Evolutionary conservation across 2,329 filamentous ascomycete species (phyloP).

Genomic region (Colletotrichum sp.): DNA sequence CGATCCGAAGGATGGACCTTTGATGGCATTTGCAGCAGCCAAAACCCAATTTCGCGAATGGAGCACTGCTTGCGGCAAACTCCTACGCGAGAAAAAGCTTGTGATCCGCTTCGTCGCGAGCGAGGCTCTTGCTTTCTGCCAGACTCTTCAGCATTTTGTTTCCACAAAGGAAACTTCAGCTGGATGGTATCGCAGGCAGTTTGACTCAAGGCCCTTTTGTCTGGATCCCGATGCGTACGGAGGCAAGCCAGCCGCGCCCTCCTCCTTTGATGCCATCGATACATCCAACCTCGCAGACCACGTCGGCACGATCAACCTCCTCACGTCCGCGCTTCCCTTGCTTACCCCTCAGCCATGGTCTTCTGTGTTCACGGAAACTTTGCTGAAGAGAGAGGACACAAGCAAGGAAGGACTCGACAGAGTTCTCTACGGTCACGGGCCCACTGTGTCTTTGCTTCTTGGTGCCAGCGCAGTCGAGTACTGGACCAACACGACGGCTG

Average conservation of each 20-base stretch:
- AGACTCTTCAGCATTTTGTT: slow-evolving; percentile 51
- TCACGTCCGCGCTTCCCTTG: slow-evolving; percentile 50
- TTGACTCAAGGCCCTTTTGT: slow-evolving; percentile 40
- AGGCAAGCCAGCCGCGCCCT: slow-evolving; percentile 35
- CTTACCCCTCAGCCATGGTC: slow-evolving; percentile 48
- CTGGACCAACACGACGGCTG: slow-evolving; percentile 52
- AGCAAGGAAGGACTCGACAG: slow-evolving; percentile 37
- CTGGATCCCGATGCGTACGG: slow-evolving; percentile 49
- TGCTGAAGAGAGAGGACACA: slow-evolving; percentile 24
- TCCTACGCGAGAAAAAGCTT: slow-evolving; percentile 35
- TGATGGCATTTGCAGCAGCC: slow-evolving; percentile 37
- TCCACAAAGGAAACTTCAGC: slow-evolving; percentile 33
- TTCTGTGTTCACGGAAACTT: slow-evolving; percentile 44
- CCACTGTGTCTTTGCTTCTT: slow-evolving; percentile 52
- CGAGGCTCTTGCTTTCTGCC: slow-evolving; percentile 56
- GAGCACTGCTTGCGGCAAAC: slow-evolving; percentile 33
- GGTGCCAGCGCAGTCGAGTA: slow-evolving; percentile 55
- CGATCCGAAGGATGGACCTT: slow-evolving; percentile 14
- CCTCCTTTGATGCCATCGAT: slow-evolving; percentile 60
- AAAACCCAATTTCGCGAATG: slow-evolving; percentile 52
- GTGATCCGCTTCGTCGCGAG: slow-evolving; percentile 50
- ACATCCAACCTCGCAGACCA: slow-evolving; percentile 50
- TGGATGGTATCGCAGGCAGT: slow-evolving; percentile 46
- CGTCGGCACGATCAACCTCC: slow-evolving; percentile 39
- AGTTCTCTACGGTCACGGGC: slow-evolving; percentile 51